These are phyloP conservation scores for Trametes gibbosa DNA, from an alignment of 768 basidiomycete species.

Conservation along the genomic window DNA sequence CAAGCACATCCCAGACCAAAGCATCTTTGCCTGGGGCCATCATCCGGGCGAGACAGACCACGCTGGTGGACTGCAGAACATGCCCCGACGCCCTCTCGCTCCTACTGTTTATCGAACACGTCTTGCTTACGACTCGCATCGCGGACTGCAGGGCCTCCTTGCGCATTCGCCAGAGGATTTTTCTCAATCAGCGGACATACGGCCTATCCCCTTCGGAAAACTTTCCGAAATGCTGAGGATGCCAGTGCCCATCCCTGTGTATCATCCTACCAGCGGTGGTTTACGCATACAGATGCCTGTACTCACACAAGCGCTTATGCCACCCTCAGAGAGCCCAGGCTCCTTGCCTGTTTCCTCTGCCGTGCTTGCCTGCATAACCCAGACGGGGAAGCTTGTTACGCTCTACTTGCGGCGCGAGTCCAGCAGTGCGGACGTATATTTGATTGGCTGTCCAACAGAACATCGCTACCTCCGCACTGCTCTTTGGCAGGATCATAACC, in stretches of 20 bases:
- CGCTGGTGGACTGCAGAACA: background rate
- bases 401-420: constrained; percentile 1
- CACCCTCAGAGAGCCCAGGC: background rate
- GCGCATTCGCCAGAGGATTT: background rate
- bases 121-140: background rate
- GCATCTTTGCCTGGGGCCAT: background rate
- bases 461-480: background rate
- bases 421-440: background rate
- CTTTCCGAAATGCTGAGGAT: background rate
- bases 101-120: background rate
- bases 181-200: background rate
- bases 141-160: background rate
- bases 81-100: background rate
- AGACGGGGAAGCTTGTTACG: background rate
- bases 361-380: background rate
- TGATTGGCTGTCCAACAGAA: background rate
- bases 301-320: background rate
- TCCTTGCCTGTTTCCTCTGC: background rate
- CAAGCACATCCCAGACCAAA: constrained; percentile 3
- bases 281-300: background rate
- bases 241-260: background rate
- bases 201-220: background rate
- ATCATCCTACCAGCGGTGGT: background rate
- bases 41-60: background rate
- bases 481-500: background rate